Evolutionary conservation across 1,139 yeast species (phyloP), one percentile per base, ranked within the genome.

Genomic region (Protomyces lactucae-debilis): DNA sequence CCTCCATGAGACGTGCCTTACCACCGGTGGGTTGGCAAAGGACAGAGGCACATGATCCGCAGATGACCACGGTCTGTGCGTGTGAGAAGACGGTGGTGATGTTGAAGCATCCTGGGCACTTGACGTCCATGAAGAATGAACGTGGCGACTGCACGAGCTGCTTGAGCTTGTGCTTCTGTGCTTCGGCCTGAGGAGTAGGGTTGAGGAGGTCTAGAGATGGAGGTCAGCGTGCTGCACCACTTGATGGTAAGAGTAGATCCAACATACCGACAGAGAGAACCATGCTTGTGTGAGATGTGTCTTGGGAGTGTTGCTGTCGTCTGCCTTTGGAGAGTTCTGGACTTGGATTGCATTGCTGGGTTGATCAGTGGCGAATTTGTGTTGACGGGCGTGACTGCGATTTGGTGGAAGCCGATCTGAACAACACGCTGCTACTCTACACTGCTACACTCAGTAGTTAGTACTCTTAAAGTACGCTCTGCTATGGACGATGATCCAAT

Each of bases 21-120:
- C 99, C 99, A 85, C 99, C 99, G 73, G 98, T 90, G 78, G 99
- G 99, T 79, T 95, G 88, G 83, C 98, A 92, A 78, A 93, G 88
- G 72, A 93, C 97, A 73, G 97, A 92, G 75, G 98, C 88, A 83
- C 99, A 93, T 72, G 95, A 86, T 78, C 95, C 98, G 85, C 99
- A 93, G 78, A 97, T 88, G 78, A 93, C 99, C 75, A 97, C 98
- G 74, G 98, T 93, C 85, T 93, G 99, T 72, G 99, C 98, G 83
- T 93, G 99, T 73, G 98, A 92, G 88, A 93, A 93, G 74, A 93
- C 97, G 73, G 98, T 93, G 81, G 99, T 92, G 84, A 93, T 93
- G 86, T 87, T 88, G 80, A 93, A 85, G 83, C 99, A 93, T 76
- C 99, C 98, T 81, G 95, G 98, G 83, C 72, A 66, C 64, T 66